Percentiles rank a stretch among this genome's conserved stretches.
phyloP scores from a whole-genome alignment of 306 rosid genomes.

The Cicer arietinum region DNA sequence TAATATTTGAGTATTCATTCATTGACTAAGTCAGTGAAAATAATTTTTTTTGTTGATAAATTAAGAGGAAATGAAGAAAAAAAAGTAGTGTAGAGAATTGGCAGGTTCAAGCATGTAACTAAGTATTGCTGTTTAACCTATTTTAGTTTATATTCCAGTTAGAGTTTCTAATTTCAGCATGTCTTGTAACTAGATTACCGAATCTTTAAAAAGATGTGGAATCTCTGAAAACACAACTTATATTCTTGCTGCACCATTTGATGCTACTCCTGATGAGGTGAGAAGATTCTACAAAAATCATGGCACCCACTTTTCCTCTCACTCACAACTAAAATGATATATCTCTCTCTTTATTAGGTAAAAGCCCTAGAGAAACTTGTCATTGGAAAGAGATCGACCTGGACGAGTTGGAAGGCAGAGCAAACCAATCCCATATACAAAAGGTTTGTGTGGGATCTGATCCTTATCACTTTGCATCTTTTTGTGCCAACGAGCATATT shows the following conservation, averaged over 20 bases:
- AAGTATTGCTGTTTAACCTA: conserved; percentile 21
- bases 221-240: conserved; percentile 75
- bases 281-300: conserved; percentile 37
- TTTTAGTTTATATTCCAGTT: conserved; percentile 14
- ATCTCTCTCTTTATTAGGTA: conserved; percentile 48
- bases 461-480: neutral
- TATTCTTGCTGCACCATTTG: conserved; percentile 80
- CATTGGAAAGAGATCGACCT: conserved; percentile 70
- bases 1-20: too few relatives aligned
- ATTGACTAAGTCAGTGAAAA: too few relatives aligned
- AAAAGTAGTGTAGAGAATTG: too few relatives aligned
- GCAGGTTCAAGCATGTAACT: conserved; percentile 80
- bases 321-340: conserved; percentile 10
- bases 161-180: conserved; percentile 43
- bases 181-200: conserved; percentile 70
- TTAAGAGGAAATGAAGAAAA: too few relatives aligned
- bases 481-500: conserved; percentile 26
- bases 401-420: conserved; percentile 76
- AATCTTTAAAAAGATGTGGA: conserved; percentile 89
- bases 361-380: conserved; percentile 71
- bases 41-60: too few relatives aligned
- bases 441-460: conserved; percentile 58
- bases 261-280: conserved; percentile 75
- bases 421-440: conserved; percentile 75
- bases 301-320: neutral